Percentiles rank a stretch among this genome's conserved stretches.
phyloP scores from a whole-genome alignment of 441 rosid genomes.

The Corymbia calophylla region DNA sequence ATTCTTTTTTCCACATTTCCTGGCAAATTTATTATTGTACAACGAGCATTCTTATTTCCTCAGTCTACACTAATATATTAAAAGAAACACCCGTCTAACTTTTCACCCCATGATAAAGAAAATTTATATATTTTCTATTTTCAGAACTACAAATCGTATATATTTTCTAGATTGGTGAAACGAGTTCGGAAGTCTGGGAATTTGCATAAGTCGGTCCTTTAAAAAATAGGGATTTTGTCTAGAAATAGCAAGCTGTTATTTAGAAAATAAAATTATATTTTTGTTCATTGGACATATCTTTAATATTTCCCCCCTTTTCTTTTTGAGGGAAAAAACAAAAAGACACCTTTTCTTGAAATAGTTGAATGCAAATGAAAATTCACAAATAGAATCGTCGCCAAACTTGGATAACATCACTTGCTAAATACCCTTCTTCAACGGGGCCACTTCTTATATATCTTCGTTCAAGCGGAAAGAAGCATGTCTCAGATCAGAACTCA shows the following conservation, averaged over 20 bases:
- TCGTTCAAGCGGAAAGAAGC: neutral
- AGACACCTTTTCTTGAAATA: rapidly evolving
- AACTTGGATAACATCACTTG: neutral
- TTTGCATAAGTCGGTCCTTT: neutral
- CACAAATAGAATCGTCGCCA: neutral
- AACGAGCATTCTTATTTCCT: neutral
- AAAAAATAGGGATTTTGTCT: neutral
- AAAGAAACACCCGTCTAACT: neutral
- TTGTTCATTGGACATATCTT: neutral
- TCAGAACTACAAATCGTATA: neutral
- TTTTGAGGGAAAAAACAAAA: no score
- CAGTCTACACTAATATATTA: neutral
- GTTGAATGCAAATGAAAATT: neutral
- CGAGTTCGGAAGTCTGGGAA: neutral
- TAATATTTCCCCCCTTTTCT: neutral
- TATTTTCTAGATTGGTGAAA: no score
- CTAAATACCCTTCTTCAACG: neutral
- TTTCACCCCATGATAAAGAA: neutral
- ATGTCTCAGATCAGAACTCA: neutral
- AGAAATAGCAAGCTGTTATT: neutral
- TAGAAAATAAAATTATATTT: neutral
- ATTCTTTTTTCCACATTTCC: neutral
- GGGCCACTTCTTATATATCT: neutral
- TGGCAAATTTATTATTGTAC: neutral
- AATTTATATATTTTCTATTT: rapidly evolving